phyloP scores from a whole-genome alignment of 495 filamentous ascomycete genomes.

The Aspergillus hancockii region DNA sequence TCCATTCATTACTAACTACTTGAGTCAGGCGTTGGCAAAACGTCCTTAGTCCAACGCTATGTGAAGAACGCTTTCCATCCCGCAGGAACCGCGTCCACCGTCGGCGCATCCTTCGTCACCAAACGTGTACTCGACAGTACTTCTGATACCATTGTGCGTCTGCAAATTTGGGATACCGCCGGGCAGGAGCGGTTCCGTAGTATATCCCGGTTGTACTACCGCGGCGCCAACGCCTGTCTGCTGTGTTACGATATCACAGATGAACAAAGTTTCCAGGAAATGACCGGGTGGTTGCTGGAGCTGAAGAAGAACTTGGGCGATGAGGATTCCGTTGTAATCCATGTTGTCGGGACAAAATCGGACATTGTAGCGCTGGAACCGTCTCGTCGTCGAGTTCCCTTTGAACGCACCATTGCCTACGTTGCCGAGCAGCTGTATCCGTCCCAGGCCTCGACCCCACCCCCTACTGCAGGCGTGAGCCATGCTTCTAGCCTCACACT shows the following conservation, averaged over 20 bases:
- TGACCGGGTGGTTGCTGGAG: constrained; percentile 89
- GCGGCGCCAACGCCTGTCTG: constrained; percentile 90
- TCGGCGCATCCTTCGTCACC: constrained; percentile 92
- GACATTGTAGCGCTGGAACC: constrained; percentile 88
- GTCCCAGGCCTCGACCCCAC: constrained; percentile 61
- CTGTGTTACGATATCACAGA: constrained; percentile 95
- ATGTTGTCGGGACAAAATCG: constrained; percentile 93
- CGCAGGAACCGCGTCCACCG: constrained; percentile 70
- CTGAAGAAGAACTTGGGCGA: constrained; percentile 64
- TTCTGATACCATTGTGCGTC: constrained; percentile 72
- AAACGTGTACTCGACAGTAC: constrained; percentile 88
- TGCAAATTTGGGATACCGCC: constrained; percentile 94
- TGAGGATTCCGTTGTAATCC: constrained; percentile 75
- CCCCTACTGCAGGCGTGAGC: constrained; percentile 54
- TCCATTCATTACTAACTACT: neutral
- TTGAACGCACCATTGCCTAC: constrained; percentile 92
- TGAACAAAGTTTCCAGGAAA: constrained; percentile 82
- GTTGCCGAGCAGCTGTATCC: constrained; percentile 87
- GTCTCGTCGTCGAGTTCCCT: constrained; percentile 73
- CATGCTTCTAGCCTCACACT: constrained; percentile 44
- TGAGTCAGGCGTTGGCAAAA: constrained; percentile 82
- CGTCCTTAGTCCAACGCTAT: constrained; percentile 84
- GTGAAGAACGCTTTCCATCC: constrained; percentile 77
- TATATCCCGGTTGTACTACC: constrained; percentile 93
- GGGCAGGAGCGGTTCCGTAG: constrained; percentile 94